phyloP scores from a whole-genome alignment of 2,329 filamentous ascomycete genomes.

The Ophiocordyceps unilateralis region DNA sequence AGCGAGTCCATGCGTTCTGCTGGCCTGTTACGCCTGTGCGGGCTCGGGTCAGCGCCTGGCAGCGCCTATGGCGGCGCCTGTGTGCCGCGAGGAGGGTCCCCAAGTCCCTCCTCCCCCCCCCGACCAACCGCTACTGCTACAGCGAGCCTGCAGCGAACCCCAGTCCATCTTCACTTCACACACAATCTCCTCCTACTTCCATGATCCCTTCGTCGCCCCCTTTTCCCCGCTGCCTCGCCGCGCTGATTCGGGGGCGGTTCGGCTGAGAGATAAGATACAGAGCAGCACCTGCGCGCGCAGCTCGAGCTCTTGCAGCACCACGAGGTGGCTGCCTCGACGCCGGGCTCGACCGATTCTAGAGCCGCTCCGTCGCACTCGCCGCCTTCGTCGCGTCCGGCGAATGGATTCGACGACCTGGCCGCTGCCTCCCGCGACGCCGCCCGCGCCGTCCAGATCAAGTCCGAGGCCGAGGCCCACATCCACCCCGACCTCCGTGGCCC shows the following conservation, averaged over 20 bases:
- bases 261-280: conserved; percentile 8
- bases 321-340: conserved; percentile 16
- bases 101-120: too few relatives aligned
- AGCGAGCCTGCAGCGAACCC: not conserved
- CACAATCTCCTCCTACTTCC: not conserved
- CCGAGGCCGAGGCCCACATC: conserved; percentile 27
- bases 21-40: not conserved
- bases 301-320: conserved; percentile 25
- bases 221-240: too few relatives aligned
- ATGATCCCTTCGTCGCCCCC: not conserved
- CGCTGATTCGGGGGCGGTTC: too few relatives aligned
- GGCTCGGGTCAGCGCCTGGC: not conserved
- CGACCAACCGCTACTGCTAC: not conserved
- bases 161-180: not conserved
- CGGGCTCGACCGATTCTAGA: conserved; percentile 13
- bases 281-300: conserved; percentile 25
- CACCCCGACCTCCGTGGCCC: conserved; percentile 28
- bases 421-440: conserved; percentile 16
- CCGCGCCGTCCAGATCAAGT: conserved; percentile 15
- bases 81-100: not conserved
- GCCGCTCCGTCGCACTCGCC: conserved; percentile 12
- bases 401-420: conserved; percentile 28
- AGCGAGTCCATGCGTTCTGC: not conserved
- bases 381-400: conserved; percentile 16
- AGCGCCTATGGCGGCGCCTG: not conserved